A percentile compares a stretch with the other conserved stretches of the same genome.
Conservation (phyloP, 108 stramenopile species). For the Heterococcus sp. region DNA sequence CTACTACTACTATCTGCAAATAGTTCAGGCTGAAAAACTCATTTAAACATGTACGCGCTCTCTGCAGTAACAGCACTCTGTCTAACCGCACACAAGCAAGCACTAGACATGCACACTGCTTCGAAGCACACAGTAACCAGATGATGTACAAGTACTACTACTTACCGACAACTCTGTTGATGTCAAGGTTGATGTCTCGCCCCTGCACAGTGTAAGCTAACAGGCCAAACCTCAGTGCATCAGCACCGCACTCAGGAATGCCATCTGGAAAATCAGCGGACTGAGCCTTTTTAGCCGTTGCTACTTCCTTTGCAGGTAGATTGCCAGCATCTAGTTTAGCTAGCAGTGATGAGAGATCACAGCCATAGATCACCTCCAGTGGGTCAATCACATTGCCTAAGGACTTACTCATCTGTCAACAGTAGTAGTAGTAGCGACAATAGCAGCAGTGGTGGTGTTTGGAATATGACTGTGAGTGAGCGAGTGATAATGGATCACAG, state of each 20-base stretch:
- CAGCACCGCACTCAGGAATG: conserved; percentile 96
- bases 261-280: conserved; percentile 88
- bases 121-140: too few relatives aligned
- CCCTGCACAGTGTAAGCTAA: conserved; percentile 93
- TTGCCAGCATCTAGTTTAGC: conserved; percentile 84
- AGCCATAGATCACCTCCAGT: conserved; percentile 89
- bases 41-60: too few relatives aligned
- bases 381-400: conserved; percentile 99
- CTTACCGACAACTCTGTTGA: conserved; percentile 83
- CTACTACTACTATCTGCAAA: too few relatives aligned
- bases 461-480: too few relatives aligned
- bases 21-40: too few relatives aligned
- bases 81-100: too few relatives aligned
- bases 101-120: too few relatives aligned
- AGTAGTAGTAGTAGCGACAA: too few relatives aligned
- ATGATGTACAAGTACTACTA: too few relatives aligned
- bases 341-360: conserved; percentile 76
- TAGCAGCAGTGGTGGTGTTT: too few relatives aligned
- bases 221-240: conserved; percentile 95
- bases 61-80: too few relatives aligned
- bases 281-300: conserved; percentile 88
- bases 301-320: conserved; percentile 88
- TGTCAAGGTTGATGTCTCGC: conserved; percentile 96
- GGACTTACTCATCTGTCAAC: conserved; percentile 87
- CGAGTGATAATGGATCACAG: too few relatives aligned